These are phyloP conservation scores for Ophiostoma quercus DNA, from an alignment of 2,329 filamentous ascomycete species.

Conservation along the genomic window DNA sequence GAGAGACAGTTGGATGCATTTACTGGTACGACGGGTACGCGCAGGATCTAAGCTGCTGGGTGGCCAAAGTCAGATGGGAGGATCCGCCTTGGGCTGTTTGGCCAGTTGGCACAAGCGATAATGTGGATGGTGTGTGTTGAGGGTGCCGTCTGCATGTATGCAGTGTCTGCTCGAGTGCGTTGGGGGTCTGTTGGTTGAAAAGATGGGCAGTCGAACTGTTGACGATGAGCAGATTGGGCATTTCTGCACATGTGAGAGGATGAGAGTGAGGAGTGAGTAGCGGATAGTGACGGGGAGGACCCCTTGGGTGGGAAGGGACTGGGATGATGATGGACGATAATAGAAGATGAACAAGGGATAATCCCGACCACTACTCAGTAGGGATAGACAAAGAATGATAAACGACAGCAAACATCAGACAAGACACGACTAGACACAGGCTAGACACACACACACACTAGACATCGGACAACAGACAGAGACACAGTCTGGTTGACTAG, in stretches of 20 bases:
- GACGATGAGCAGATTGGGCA: neutral
- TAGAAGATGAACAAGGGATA: neutral
- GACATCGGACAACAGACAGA: neutral
- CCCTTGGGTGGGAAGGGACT: neutral
- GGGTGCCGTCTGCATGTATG: neutral
- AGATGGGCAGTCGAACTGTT: neutral
- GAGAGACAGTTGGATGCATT: neutral
- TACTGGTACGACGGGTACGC: conserved; percentile 21
- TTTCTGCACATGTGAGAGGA: neutral
- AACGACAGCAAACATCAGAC: neutral
- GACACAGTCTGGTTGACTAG: neutral
- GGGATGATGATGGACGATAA: neutral
- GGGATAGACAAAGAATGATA: neutral
- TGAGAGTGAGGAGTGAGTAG: neutral
- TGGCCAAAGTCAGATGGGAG: conserved; percentile 22
- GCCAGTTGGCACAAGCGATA: neutral
- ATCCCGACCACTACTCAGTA: neutral
- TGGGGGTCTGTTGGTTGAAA: neutral
- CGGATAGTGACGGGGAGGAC: neutral
- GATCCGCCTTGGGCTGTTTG: conserved; percentile 16
- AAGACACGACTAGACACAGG: neutral
- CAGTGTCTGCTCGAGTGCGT: neutral
- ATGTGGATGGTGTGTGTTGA: neutral
- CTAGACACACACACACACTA: too few relatives aligned
- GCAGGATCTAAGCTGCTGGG: conserved; percentile 23